Evolutionary conservation across 73 alveolate species (phyloP), one percentile per base, ranked within the genome.

Genomic region (Urostyla sp.): DNA sequence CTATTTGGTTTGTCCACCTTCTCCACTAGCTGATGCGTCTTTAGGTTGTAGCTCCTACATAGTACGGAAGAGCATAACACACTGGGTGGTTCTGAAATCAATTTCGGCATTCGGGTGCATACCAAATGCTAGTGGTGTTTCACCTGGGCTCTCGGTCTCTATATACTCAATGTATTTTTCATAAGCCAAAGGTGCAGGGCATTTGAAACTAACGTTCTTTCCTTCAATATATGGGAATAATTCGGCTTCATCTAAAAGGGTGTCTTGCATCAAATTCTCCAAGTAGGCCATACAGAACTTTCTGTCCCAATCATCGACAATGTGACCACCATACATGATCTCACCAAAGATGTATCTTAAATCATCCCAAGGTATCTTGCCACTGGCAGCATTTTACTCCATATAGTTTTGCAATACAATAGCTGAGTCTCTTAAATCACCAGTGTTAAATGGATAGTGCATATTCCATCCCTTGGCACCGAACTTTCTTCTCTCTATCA

Each of bases 51-150:
- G 87, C 74, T 97, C 99, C 26, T 90, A 80, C 24, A 97, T 90
- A 32, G 95, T 95, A 43, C 88, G 77, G 96, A 97, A 97, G 50
- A 97, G 89, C 48, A 89, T 82, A 61, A 87, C 87, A 48, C 99
- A 91, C 76, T 97, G 96, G 34, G 72, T 69, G 37, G 99, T 97
- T 83, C 99, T 91, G 96, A 95, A 98, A 76, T 98, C 99, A 80
- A 98, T 97, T 93, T 98, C 99, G 32, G 99, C 99, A 88, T 98
- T 98, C n/a, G 99, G 99, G 87, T 98, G 99, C 96, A 98, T 90
- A 35, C 99, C 99, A 89, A 95, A 98, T 56, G 98, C 97, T 21
- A 98, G 94, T 27, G 99, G 99, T 24, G 99, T 91, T 82, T 97
- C 99, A 72, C 96, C 93, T 31, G 99, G 95, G 36, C 95, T 87